phyloP scores from a whole-genome alignment of 2,329 filamentous ascomycete genomes.

The Dactylellina cionopaga region DNA sequence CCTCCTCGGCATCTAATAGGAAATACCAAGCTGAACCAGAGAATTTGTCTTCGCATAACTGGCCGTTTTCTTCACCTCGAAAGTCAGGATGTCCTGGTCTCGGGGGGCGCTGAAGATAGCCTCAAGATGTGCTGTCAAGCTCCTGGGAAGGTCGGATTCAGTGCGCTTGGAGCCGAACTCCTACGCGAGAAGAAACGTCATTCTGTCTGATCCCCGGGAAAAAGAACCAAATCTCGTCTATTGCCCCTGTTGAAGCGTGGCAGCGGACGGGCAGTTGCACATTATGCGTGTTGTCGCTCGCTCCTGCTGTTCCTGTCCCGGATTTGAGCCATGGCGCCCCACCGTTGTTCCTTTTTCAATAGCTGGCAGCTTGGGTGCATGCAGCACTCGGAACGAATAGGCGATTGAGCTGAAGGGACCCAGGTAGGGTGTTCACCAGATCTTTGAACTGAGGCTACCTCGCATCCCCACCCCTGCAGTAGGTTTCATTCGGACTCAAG shows the following conservation, averaged over 20 bases:
- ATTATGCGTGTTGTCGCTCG: constrained; percentile 51
- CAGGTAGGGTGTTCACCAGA: constrained; percentile 36
- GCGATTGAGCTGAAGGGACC: constrained; percentile 43
- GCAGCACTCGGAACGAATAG: constrained; percentile 52
- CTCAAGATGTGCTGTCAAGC: constrained; percentile 15
- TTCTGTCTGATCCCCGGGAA: constrained; percentile 51
- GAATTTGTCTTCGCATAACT: constrained; percentile 19
- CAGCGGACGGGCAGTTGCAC: constrained; percentile 53
- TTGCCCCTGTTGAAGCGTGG: constrained; percentile 53
- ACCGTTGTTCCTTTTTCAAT: constrained; percentile 38
- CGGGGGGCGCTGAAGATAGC: too few relatives aligned
- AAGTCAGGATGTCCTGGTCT: constrained; percentile 9
- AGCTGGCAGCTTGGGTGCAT: constrained; percentile 47
- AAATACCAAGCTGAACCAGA: constrained; percentile 1
- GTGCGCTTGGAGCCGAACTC: constrained; percentile 50
- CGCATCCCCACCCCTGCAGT: constrained; percentile 35
- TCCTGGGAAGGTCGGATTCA: constrained; percentile 32
- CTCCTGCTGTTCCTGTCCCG: constrained; percentile 52
- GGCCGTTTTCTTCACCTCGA: constrained; percentile 7
- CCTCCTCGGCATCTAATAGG: not conserved
- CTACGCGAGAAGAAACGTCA: constrained; percentile 54
- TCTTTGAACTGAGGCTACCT: constrained; percentile 28
- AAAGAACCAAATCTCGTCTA: constrained; percentile 53
- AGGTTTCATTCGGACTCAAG: constrained; percentile 48
- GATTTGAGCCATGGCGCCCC: constrained; percentile 42